phyloP scores from a whole-genome alignment of 2,329 filamentous ascomycete species.

The Neofusicoccum sp. region DNA sequence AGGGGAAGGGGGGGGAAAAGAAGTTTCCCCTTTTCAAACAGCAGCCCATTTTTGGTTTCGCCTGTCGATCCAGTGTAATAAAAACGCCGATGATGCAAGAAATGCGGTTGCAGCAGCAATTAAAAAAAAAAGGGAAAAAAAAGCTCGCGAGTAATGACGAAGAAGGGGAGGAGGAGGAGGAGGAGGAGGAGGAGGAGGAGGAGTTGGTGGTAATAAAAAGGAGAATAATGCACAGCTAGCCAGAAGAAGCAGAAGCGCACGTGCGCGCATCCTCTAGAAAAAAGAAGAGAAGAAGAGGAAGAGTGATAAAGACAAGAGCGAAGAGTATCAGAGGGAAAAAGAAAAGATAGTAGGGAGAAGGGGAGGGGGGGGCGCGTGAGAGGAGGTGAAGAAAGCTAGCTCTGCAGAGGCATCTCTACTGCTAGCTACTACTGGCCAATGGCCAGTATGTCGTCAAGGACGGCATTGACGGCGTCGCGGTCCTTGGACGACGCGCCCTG shows the following conservation, averaged over 20 bases:
- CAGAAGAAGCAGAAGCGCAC: not conserved
- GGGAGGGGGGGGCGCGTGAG: not conserved
- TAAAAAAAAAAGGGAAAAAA: too few relatives aligned
- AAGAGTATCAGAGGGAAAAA: not conserved
- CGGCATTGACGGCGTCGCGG: constrained; percentile 27
- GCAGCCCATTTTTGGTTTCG: too few relatives aligned
- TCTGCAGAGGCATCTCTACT: not conserved
- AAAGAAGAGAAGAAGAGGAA: not conserved
- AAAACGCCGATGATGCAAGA: too few relatives aligned
- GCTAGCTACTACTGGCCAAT: not conserved
- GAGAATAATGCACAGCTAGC: not conserved
- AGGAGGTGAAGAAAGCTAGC: not conserved
- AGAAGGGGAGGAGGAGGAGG: not conserved
- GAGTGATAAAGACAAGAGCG: not conserved
- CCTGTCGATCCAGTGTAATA: too few relatives aligned
- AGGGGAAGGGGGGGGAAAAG: too few relatives aligned
- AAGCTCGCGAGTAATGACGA: too few relatives aligned
- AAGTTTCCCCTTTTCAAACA: too few relatives aligned
- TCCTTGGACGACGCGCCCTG: constrained; percentile 33
- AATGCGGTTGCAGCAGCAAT: too few relatives aligned
- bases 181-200: not conserved
- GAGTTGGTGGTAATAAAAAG: not conserved
- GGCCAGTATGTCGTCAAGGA: constrained; percentile 18
- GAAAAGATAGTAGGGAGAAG: not conserved
- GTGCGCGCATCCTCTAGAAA: not conserved